Evolutionary conservation across 495 filamentous ascomycete species (phyloP), one percentile per base, ranked within the genome.

Genomic region (Echria macrotheca): DNA sequence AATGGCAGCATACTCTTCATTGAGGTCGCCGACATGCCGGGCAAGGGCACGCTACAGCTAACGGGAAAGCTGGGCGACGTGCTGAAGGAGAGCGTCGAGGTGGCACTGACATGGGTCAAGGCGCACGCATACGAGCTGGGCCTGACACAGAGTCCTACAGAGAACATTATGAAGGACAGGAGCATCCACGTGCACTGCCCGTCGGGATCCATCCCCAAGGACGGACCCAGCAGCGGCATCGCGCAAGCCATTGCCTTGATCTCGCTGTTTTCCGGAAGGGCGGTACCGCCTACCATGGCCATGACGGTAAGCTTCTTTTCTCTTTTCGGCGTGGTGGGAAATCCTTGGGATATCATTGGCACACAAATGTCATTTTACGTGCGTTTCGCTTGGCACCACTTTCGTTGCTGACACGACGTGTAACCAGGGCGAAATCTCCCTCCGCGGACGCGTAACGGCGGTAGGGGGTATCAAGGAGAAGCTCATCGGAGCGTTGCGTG

Each of bases 401-500:
- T 49, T 47, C n/a, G 29, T 47, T 18, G 35, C 29, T 33, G 31
- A 47, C 46, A 53, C 55, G 24, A 57, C 31, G 37, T 14, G 55
- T n/a, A n/a, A n/a, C n/a, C 50, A 72, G 74, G 94, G 93, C 18
- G 93, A 99, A 66, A 81, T 97, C 32, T 86, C 85, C 53, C 77
- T 99, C 25, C 78, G 94, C 12, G 93, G 93, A 10, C 80, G 89
- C 52, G 84, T 99, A 43, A 78, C 73, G 71, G 86, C 89, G 8
- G 91, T 95, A 47, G 93, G 93, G 17, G 93, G 94, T 18, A 97
- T 97, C 69, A 96, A 96, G 74, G 93, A 99, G 80, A 99, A 99
- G 65, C 73, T 97, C 23, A 97, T 99, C 61, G 93, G 93, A 10
- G 94, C 93, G 22, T 69, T 91, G 54, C 82, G 91, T 52, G 94